Conservation (phyloP, 2,329 filamentous ascomycete genomes). For the Arthrobotrys entomopaga region DNA sequence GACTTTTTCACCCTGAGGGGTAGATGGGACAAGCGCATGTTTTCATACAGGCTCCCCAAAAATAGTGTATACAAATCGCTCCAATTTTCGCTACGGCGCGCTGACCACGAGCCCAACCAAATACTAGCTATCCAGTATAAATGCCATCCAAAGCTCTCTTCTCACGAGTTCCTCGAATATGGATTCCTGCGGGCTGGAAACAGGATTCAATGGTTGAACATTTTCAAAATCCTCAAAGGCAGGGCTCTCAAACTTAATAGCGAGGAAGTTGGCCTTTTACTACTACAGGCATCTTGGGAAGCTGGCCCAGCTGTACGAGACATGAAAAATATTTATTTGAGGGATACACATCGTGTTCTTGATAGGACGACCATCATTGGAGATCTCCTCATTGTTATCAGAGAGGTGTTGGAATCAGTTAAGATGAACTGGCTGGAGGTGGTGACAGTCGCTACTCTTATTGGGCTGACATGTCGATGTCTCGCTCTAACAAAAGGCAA, state of each 20-base stretch:
- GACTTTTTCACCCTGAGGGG: slow-evolving; percentile 55
- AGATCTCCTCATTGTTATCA: slow-evolving; percentile 34
- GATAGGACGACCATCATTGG: slow-evolving; percentile 60
- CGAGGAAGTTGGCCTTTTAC: slow-evolving; percentile 64
- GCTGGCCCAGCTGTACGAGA: slow-evolving; percentile 61
- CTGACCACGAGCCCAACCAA: slow-evolving; percentile 64
- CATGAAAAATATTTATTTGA: slow-evolving; percentile 43
- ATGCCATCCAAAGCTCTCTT: slow-evolving; percentile 66
- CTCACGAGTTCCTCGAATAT: slow-evolving; percentile 69
- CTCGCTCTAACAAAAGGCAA: slow-evolving; percentile 46
- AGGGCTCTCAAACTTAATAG: slow-evolving; percentile 67
- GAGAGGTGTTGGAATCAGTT: slow-evolving; percentile 60
- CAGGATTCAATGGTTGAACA: slow-evolving; percentile 68
- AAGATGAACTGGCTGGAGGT: slow-evolving; percentile 67
- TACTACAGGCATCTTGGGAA: slow-evolving; percentile 67
- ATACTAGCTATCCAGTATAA: slow-evolving; percentile 66
- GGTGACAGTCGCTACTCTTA: slow-evolving; percentile 53
- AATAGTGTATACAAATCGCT: slow-evolving; percentile 56
- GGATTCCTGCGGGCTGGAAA: slow-evolving; percentile 62
- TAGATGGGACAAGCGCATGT: slow-evolving; percentile 58
- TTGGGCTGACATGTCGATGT: slow-evolving; percentile 55
- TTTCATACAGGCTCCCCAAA: slow-evolving; percentile 63
- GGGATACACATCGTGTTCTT: slow-evolving; percentile 62
- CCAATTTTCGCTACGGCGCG: slow-evolving; percentile 57
- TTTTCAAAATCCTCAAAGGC: slow-evolving; percentile 66